phyloP scores from a whole-genome alignment of 129 eudicot species.

The Scalesia atractyloides region DNA sequence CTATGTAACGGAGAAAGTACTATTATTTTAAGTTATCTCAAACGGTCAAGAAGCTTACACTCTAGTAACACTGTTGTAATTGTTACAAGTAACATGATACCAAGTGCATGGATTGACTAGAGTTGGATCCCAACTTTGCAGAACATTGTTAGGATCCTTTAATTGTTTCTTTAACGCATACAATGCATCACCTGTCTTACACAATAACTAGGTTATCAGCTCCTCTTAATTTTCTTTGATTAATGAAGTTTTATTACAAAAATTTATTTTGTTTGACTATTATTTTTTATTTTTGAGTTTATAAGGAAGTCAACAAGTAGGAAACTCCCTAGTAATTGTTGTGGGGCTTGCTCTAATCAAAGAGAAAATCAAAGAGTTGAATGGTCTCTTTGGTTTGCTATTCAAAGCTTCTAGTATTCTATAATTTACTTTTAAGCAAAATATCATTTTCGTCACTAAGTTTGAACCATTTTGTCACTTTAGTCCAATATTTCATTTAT shows the following conservation, averaged over 20 bases:
- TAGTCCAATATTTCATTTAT: too few relatives aligned
- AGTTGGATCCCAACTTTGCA: slow-evolving; percentile 73
- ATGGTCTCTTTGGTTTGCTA: too few relatives aligned
- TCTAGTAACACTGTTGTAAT: slow-evolving; percentile 49
- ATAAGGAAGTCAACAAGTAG: too few relatives aligned
- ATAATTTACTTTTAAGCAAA: too few relatives aligned
- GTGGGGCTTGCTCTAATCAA: too few relatives aligned
- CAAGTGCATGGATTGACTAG: slow-evolving; percentile 73
- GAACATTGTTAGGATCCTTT: slow-evolving; percentile 59
- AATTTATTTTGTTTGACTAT: too few relatives aligned
- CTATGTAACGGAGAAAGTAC: background rate
- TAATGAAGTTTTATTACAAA: slow-evolving; percentile 1
- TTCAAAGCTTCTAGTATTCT: too few relatives aligned
- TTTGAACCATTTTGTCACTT: too few relatives aligned
- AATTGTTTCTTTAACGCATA: slow-evolving; percentile 50
- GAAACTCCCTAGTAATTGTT: too few relatives aligned
- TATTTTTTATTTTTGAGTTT: too few relatives aligned
- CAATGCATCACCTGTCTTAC: slow-evolving; percentile 64
- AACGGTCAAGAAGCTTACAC: slow-evolving; percentile 49
- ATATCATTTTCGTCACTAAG: too few relatives aligned
- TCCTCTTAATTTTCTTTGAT: background rate
- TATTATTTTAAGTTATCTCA: background rate
- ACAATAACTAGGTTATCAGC: background rate
- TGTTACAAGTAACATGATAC: slow-evolving; percentile 70
- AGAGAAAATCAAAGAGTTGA: too few relatives aligned